Conservation (phyloP, 106 monocot species). For the Hemerocallis citrina region DNA sequence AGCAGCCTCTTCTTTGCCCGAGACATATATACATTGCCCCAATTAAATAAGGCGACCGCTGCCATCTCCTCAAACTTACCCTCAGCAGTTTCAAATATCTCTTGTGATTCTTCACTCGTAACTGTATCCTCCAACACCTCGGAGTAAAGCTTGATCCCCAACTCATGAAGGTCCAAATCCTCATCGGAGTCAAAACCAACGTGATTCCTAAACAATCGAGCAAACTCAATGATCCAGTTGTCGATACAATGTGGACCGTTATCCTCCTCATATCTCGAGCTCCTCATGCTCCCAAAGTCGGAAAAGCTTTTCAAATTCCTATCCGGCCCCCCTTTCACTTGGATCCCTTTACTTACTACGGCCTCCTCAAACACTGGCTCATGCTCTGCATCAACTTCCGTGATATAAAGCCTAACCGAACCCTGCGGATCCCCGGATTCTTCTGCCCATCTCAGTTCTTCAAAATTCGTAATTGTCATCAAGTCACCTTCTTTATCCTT, state of each 20-base stretch:
- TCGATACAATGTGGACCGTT: constrained; percentile 34
- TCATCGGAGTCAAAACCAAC: constrained; percentile 68
- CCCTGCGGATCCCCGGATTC: constrained; percentile 47
- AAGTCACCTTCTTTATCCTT: constrained; percentile 84
- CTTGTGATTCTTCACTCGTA: constrained; percentile 71
- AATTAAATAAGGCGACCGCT: constrained; percentile 79
- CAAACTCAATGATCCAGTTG: constrained; percentile 83
- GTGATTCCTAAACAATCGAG: constrained; percentile 69
- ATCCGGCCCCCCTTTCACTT: background rate
- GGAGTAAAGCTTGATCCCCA: constrained; percentile 78
- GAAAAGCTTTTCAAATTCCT: background rate
- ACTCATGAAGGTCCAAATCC: constrained; percentile 67
- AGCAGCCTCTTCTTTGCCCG: constrained; percentile 61
- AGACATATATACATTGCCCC: constrained; percentile 93
- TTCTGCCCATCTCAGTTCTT: constrained; percentile 75
- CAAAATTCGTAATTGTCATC: constrained; percentile 67
- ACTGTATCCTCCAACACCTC: constrained; percentile 94
- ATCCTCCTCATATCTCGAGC: constrained; percentile 18
- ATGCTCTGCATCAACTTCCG: constrained; percentile 58
- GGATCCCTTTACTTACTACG: constrained; percentile 17
- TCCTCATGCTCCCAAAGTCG: constrained; percentile 29
- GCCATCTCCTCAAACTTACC: constrained; percentile 89
- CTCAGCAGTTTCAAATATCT: constrained; percentile 51
- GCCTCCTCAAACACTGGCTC: constrained; percentile 47
- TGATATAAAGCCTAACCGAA: constrained; percentile 49